Base-by-base conservation (phyloP, 2,329 filamentous ascomycete genomes). In the Rhexocercosporidium sp. region DNA sequence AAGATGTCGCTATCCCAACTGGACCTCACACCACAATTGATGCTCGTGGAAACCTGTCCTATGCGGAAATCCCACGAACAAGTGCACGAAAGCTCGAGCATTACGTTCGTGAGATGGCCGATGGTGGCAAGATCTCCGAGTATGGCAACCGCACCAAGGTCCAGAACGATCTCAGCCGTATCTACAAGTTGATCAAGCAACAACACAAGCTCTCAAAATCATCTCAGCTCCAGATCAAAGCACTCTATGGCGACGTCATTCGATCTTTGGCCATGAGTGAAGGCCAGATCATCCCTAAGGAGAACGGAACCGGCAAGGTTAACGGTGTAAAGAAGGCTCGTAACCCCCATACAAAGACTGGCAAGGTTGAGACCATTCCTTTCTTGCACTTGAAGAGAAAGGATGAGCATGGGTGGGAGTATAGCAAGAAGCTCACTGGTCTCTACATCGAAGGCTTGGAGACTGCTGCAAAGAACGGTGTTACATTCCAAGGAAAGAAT, bases 121-220 rank as follows among this genome's bases (percentile, higher is more conserved):
- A 97, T 74, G 96, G 96, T 70, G 96, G 96, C 77, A 98, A 97
- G 82, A 96, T 99, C 75, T 97, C 95, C 34, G 96, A 99, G 80
- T 99, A 99, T 79, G 96, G 95, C 78, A 98, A 97, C 83, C 91
- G 96, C 51, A 96, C 94, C 72, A 99, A 98, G 86, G 96, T 99
- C 39, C 96, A 98, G 81, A 96, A 94, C 77, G 96, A 98, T 78
- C 86, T 99, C 49, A 90, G 92, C 77, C 92, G 92, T 74, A 96
- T 99, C 76, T 98, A 98, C 86, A 97, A 96, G 85, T 89, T 99
- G 77, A 98, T 99, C 80, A 94, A 95, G 82, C 93, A 97, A 80
- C 96, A 99, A 82, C 94, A 98, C 84, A 97, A 96, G 82, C 89
- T 98, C 74, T 97, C 95, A 68, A 98, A 98, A 82, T 92, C 93